These are phyloP conservation scores for Candida corydali DNA, from an alignment of 805 yeast genomes.

Conservation along the genomic window DNA sequence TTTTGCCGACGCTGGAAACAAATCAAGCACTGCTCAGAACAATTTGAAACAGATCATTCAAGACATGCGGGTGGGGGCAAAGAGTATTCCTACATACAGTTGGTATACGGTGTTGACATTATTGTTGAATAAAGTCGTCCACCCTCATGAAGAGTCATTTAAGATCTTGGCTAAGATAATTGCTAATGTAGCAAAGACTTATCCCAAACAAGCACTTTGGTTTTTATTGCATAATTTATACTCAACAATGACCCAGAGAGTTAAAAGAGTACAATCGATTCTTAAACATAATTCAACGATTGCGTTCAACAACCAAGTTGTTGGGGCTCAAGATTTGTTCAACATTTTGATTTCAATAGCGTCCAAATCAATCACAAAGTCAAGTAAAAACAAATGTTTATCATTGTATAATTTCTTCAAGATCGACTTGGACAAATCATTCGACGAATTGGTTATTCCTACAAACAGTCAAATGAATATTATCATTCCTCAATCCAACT, in stretches of 20 bases:
- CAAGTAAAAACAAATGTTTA: constrained; percentile 26
- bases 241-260: constrained; percentile 41
- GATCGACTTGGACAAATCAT: constrained; percentile 28
- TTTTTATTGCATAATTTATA: constrained; percentile 66
- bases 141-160: constrained; percentile 53
- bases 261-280: constrained; percentile 22
- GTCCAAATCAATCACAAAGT: constrained; percentile 31
- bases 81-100: constrained; percentile 43
- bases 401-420: constrained; percentile 40
- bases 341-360: constrained; percentile 43
- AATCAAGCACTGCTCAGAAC: constrained; percentile 27
- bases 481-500: constrained; percentile 47
- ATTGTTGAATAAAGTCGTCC: constrained; percentile 72
- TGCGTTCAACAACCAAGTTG: constrained; percentile 9
- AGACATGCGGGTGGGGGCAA: constrained; percentile 42
- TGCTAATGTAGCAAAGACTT: constrained; percentile 51
- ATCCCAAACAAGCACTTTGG: constrained; percentile 88
- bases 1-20: constrained; percentile 36
- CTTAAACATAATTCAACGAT: constrained; percentile 10
- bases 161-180: constrained; percentile 56
- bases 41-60: constrained; percentile 44
- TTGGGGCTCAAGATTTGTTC: constrained; percentile 32
- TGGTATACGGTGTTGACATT: constrained; percentile 90
- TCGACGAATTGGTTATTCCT: constrained; percentile 63
- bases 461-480: constrained; percentile 66